These are phyloP conservation scores for Coelastrella sp. DNA, from an alignment of 139 green algal genomes.

Conservation along the genomic window DNA sequence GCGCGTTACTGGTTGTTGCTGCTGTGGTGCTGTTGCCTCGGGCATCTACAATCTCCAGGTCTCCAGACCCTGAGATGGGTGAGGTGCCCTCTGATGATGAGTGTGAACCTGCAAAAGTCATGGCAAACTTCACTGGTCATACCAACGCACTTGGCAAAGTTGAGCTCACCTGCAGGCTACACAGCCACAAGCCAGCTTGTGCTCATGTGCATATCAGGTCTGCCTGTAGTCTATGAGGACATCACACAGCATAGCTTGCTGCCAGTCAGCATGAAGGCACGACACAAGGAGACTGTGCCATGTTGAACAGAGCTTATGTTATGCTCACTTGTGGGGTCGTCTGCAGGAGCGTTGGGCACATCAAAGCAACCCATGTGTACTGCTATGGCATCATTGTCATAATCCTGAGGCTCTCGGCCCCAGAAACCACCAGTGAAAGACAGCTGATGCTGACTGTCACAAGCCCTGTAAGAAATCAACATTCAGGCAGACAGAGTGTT, in stretches of 20 bases:
- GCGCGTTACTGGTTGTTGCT: background rate
- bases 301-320: background rate
- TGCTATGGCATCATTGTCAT: slow-evolving; percentile 37
- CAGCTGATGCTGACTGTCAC: background rate
- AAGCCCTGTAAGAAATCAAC: background rate
- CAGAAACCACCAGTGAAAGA: slow-evolving; percentile 31
- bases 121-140: too few relatives aligned
- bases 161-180: too few relatives aligned
- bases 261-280: too few relatives aligned
- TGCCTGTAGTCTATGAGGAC: too few relatives aligned
- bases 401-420: slow-evolving; percentile 29
- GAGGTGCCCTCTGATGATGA: background rate
- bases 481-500: too few relatives aligned
- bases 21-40: background rate
- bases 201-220: background rate
- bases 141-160: too few relatives aligned
- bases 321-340: background rate
- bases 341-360: slow-evolving; percentile 7
- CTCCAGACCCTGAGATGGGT: background rate
- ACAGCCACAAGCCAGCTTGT: background rate
- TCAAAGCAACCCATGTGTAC: slow-evolving; percentile 35
- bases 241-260: background rate
- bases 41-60: background rate
- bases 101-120: background rate
- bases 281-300: too few relatives aligned